phyloP scores from a whole-genome alignment of 2,329 filamentous ascomycete species.

The Tympanopsis confertula region DNA sequence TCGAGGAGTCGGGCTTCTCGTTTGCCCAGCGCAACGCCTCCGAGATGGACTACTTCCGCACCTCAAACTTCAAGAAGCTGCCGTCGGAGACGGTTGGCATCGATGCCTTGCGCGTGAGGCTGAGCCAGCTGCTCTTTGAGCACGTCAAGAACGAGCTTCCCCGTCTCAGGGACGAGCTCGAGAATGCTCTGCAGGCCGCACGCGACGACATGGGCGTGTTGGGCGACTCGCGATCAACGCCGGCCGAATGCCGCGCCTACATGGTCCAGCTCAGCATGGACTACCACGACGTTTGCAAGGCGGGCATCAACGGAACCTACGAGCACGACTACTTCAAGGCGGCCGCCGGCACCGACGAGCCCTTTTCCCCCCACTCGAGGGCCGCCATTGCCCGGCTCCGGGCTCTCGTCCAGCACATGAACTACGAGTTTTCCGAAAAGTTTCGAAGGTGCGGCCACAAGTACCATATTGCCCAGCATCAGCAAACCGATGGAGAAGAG shows the following conservation, averaged over 20 bases:
- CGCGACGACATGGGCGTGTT: conserved; percentile 8
- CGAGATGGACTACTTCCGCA: conserved; percentile 14
- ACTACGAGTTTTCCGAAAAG: conserved; percentile 15
- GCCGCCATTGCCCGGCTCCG: conserved; percentile 12
- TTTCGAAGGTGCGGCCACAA: conserved; percentile 12
- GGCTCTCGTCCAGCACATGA: conserved; percentile 17
- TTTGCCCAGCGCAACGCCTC: too few species aligned
- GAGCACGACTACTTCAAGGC: conserved; percentile 24
- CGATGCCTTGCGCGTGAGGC: conserved; percentile 18
- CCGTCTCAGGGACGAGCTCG: conserved; percentile 13
- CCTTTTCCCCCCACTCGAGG: conserved; percentile 1
- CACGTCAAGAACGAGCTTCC: conserved; percentile 16
- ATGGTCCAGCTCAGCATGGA: conserved; percentile 20
- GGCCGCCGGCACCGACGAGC: too few species aligned
- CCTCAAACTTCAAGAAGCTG: conserved; percentile 16
- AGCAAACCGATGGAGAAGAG: not conserved
- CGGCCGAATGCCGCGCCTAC: conserved; percentile 16
- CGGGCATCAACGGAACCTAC: conserved; percentile 27
- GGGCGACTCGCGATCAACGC: conserved; percentile 12
- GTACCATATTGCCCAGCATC: conserved; percentile 2
- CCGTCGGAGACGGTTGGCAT: conserved; percentile 5
- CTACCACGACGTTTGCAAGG: conserved; percentile 21
- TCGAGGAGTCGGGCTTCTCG: too few species aligned
- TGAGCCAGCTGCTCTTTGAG: conserved; percentile 20
- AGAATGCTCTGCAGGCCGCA: conserved; percentile 7